Conservation (phyloP, 2,329 filamentous ascomycete species). For the Meredithiella fracta region DNA sequence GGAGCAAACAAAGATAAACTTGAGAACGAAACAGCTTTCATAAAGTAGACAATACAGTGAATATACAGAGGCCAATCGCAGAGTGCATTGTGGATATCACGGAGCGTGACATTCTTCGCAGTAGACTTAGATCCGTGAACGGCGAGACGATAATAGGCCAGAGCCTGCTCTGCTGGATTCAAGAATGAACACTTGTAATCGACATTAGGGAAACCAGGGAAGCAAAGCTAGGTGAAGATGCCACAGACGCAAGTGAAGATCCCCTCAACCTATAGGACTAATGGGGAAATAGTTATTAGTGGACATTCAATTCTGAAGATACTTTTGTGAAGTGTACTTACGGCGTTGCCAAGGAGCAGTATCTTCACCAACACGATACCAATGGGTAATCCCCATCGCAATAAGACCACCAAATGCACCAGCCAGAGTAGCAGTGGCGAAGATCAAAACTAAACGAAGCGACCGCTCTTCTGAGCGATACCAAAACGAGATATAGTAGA, state of each 20-base stretch:
- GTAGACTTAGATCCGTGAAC: slow-evolving; percentile 36
- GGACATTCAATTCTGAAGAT: too few relatives aligned
- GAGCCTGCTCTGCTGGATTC: slow-evolving; percentile 36
- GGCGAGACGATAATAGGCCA: slow-evolving; percentile 31
- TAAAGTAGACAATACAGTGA: slow-evolving; percentile 39
- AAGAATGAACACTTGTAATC: slow-evolving; percentile 35
- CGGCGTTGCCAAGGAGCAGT: slow-evolving; percentile 48
- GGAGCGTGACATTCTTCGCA: slow-evolving; percentile 46
- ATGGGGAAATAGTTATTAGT: not conserved
- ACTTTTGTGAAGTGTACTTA: slow-evolving; percentile 36
- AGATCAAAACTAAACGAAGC: slow-evolving; percentile 51
- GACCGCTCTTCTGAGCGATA: slow-evolving; percentile 56
- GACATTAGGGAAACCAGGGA: slow-evolving; percentile 47
- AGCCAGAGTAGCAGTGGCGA: slow-evolving; percentile 51
- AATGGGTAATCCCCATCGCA: slow-evolving; percentile 48
- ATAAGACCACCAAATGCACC: slow-evolving; percentile 59
- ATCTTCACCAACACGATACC: slow-evolving; percentile 50
- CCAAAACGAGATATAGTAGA: slow-evolving; percentile 57
- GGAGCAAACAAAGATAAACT: slow-evolving; percentile 46
- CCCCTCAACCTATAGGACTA: slow-evolving; percentile 44
- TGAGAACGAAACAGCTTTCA: slow-evolving; percentile 38
- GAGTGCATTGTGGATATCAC: slow-evolving; percentile 51
- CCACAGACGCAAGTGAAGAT: slow-evolving; percentile 48
- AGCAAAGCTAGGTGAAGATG: slow-evolving; percentile 45
- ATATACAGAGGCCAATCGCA: slow-evolving; percentile 54